A percentile compares a stretch with the other conserved stretches of the same genome.
Conservation (phyloP, 2,329 filamentous ascomycete species). For the Scytalidium lignicola region DNA sequence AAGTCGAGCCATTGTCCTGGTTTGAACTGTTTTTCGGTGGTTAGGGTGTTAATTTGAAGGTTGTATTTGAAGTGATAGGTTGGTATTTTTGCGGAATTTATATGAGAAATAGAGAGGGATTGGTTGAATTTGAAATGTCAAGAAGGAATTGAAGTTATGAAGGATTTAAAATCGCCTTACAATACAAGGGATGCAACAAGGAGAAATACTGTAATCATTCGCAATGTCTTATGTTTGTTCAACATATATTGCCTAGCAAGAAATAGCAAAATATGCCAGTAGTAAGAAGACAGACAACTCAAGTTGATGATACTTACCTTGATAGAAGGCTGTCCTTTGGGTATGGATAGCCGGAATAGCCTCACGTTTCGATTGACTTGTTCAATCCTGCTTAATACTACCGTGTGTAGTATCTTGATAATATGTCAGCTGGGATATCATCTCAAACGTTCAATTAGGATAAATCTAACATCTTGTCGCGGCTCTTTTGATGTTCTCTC, state of each 20-base stretch:
- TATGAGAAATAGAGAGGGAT: too few relatives aligned
- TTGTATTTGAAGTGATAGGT: too few relatives aligned
- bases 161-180: too few relatives aligned
- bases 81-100: too few relatives aligned
- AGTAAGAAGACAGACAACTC: background rate
- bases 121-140: too few relatives aligned
- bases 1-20: slow-evolving; percentile 89
- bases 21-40: slow-evolving; percentile 51
- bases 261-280: background rate
- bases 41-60: slow-evolving; percentile 1
- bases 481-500: slow-evolving; percentile 71
- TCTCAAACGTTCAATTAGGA: background rate
- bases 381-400: slow-evolving; percentile 55
- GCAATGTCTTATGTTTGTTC: too few relatives aligned
- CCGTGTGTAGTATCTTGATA: slow-evolving; percentile 49
- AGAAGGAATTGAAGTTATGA: too few relatives aligned
- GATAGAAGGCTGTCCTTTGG: slow-evolving; percentile 37
- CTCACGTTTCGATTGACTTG: slow-evolving; percentile 63
- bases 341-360: slow-evolving; percentile 60
- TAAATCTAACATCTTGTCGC: slow-evolving; percentile 50
- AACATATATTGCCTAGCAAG: background rate
- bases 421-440: slow-evolving; percentile 1
- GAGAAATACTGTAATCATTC: too few relatives aligned
- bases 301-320: slow-evolving; percentile 29
- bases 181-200: too few relatives aligned